Evolutionary conservation across 371 early-diverging fungal genomes (phyloP), one percentile per base, ranked within the genome.

Genomic region (Batrachochytrium dendrobatidis): DNA sequence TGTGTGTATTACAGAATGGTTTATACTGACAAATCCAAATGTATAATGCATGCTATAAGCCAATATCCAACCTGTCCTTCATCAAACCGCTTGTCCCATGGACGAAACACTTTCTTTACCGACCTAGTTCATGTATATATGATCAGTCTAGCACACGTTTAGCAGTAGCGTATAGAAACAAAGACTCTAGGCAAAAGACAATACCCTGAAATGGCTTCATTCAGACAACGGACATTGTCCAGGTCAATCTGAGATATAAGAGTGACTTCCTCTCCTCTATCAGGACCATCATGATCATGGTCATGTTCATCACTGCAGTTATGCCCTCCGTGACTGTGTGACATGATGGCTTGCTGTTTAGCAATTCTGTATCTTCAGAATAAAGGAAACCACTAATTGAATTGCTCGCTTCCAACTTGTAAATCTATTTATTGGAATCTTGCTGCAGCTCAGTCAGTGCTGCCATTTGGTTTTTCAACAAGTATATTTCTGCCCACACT

Each of bases 191-290:
- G n/a, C n/a, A n/a, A n/a, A n/a, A n/a, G n/a, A n/a, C n/a, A n/a
- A n/a, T 28, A 46, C 48, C 76, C 81, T 18, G 80, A 74, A 39
- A 70, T 83, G 6, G 70, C 62, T 64, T 91, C 94, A 67, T 96
- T 96, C 25, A 92, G 72, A 59, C 90, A 86, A 6, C 82, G 74
- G 22, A 92, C 83, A 28, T 85, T 78, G 58, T 92, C 91, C 2
- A 83, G 70, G 64, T 90, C 86, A 48, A 96, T 88, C 53, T 86
- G 82, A 31, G 79, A 75, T 66, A 80, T 89, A n/a, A 96, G 79
- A 7, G 88, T 81, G 58, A 84, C 86, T 52, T 89, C 87, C 12
- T 77, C 82, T 31, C 87, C 89, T 3, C 80, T 77, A 24, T 77
- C 85, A 3, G 66, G 66, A 8, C 66, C 83, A 50, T 86, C 86